phyloP scores from a whole-genome alignment of 106 monocot genomes.

The Phalaenopsis equestris region DNA sequence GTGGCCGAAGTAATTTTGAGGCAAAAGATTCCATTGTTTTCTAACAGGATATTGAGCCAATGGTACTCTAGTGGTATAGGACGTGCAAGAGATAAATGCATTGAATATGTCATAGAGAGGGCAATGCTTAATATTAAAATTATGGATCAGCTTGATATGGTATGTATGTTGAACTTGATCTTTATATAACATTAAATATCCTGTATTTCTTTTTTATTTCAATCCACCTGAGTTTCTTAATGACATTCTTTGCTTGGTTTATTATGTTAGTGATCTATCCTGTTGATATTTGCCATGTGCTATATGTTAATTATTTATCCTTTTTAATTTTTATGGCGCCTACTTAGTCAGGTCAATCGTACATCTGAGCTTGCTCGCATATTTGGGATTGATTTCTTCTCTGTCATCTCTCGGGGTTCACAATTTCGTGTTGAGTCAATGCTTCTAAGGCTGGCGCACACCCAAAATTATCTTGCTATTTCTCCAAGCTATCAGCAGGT shows the following conservation, averaged over 20 bases:
- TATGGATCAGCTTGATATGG: constrained; percentile 88
- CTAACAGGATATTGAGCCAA: constrained; percentile 44
- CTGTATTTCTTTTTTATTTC: background rate
- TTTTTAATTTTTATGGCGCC: background rate
- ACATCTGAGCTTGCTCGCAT: constrained; percentile 97
- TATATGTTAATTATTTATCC: background rate
- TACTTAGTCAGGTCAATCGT: constrained; percentile 63
- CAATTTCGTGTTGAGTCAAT: constrained; percentile 98
- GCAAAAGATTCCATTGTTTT: constrained; percentile 68
- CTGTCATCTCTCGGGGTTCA: constrained; percentile 92
- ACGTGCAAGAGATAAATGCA: constrained; percentile 49
- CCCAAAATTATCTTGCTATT: constrained; percentile 93
- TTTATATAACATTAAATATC: background rate
- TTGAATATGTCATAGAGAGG: constrained; percentile 50
- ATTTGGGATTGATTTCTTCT: constrained; percentile 98
- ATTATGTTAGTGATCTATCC: background rate
- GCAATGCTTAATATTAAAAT: constrained; percentile 71
- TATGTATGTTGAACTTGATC: constrained; percentile 13
- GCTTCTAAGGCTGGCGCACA: constrained; percentile 83
- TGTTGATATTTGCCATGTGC: background rate
- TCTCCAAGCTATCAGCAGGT: constrained; percentile 95
- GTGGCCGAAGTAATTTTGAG: constrained; percentile 87
- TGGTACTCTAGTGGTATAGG: constrained; percentile 63
- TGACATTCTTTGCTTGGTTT: background rate
- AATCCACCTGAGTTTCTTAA: background rate